Evolutionary conservation across 805 yeast genomes (phyloP).

Genomic region (Clavispora vitiphila): DNA sequence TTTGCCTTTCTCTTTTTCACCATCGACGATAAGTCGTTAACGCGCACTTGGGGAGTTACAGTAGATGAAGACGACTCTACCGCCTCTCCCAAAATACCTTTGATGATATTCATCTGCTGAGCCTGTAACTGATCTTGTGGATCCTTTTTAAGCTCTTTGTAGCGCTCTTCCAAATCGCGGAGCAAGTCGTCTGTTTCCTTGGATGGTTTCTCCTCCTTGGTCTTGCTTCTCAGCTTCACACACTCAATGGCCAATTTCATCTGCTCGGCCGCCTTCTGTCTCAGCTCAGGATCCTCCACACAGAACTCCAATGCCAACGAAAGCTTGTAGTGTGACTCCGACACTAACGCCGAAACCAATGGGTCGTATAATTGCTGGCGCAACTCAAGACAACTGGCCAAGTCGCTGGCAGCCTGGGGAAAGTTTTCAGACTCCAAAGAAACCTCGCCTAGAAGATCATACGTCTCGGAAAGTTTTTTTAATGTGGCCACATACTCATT

Average conservation of each 20-base stretch:
- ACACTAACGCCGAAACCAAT: constrained; percentile 50
- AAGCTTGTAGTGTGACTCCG: constrained; percentile 77
- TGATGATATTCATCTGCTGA: constrained; percentile 49
- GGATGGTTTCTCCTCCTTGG: constrained; percentile 39
- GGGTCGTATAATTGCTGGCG: constrained; percentile 48
- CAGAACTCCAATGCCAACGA: constrained; percentile 74
- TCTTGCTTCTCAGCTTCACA: constrained; percentile 35
- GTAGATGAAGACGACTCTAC: constrained; percentile 9
- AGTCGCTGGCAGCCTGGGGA: constrained; percentile 68
- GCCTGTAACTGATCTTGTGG: constrained; percentile 45
- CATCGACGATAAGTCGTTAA: constrained; percentile 60
- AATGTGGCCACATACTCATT: constrained; percentile 33
- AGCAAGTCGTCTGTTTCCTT: constrained; percentile 44
- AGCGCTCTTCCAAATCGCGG: constrained; percentile 51
- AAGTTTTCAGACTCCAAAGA: constrained; percentile 88
- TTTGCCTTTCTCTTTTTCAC: constrained; percentile 46
- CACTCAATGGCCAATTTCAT: constrained; percentile 47
- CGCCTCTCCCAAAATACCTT: constrained; percentile 53
- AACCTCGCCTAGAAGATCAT: constrained; percentile 82
- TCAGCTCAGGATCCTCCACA: constrained; percentile 45
- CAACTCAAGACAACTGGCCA: constrained; percentile 51
- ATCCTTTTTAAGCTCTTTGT: constrained; percentile 49
- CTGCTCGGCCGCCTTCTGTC: constrained; percentile 49
- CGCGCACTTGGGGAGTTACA: constrained; percentile 14
- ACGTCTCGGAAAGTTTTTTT: constrained; percentile 64